These are phyloP conservation scores for Clitocybe nebularis DNA, from an alignment of 1,284 basidiomycete genomes.

Conservation along the genomic window DNA sequence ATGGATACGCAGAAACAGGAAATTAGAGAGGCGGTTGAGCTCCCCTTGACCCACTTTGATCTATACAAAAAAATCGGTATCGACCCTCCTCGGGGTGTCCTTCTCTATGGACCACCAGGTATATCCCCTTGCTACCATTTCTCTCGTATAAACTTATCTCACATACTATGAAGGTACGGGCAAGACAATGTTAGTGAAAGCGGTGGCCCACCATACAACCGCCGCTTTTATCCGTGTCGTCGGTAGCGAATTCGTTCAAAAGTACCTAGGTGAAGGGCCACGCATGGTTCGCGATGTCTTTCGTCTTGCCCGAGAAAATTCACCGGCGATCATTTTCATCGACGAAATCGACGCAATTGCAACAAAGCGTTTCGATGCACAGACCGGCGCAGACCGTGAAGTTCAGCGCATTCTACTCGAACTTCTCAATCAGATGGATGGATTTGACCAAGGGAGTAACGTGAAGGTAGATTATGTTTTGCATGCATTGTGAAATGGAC, in stretches of 20 bases:
- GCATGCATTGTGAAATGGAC: background rate
- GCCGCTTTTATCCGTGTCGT: constrained; percentile 98
- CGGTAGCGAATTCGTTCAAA: constrained; percentile 98
- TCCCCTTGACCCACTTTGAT: constrained; percentile 97
- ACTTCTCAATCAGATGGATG: constrained; percentile 99
- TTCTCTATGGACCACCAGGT: constrained; percentile 93
- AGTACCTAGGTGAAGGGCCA: constrained; percentile 98
- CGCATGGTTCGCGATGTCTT: constrained; percentile 99
- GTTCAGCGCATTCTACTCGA: constrained; percentile 99
- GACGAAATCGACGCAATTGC: constrained; percentile 99
- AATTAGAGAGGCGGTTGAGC: constrained; percentile 97
- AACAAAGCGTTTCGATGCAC: constrained; percentile 99
- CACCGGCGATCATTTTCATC: constrained; percentile 99
- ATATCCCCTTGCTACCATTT: constrained; percentile 18
- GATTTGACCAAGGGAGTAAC: constrained; percentile 98
- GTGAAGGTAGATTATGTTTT: constrained; percentile 72
- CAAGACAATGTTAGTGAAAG: constrained; percentile 99
- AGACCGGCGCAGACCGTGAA: constrained; percentile 98
- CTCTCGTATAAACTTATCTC: constrained; percentile 3
- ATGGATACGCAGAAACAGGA: constrained; percentile 99
- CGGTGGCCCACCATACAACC: constrained; percentile 96
- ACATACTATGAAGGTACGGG: constrained; percentile 73
- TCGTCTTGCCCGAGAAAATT: constrained; percentile 94
- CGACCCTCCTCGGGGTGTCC: constrained; percentile 92
- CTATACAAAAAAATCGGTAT: constrained; percentile 99